A percentile compares a stretch with the other conserved stretches of the same genome.
Evolutionary conservation across 2,329 filamentous ascomycete species (phyloP).

Genomic region (Botrytis pseudocinerea): DNA sequence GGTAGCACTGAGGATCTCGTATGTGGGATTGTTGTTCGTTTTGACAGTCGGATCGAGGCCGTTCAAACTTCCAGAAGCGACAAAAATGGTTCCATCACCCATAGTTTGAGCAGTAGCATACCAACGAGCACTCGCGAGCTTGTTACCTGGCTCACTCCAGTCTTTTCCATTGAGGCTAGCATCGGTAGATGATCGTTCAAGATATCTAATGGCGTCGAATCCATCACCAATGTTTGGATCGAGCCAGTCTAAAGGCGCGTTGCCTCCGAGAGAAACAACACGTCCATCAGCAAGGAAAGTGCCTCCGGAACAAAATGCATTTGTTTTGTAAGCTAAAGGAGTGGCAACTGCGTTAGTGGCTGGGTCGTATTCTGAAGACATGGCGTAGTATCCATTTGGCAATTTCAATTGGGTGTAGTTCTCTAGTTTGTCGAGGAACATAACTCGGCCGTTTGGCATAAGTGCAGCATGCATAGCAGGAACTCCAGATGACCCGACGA

Average conservation of each 20-base stretch:
- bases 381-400: constrained; percentile 56
- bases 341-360: constrained; percentile 46
- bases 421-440: constrained; percentile 64
- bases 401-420: constrained; percentile 59
- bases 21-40: constrained; percentile 64
- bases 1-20: constrained; percentile 55
- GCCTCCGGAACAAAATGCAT: constrained; percentile 62
- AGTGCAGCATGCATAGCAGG: constrained; percentile 63
- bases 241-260: constrained; percentile 54
- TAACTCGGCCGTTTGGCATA: constrained; percentile 57
- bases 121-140: constrained; percentile 57
- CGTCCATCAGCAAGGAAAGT: constrained; percentile 58
- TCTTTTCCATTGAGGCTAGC: constrained; percentile 48
- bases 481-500: constrained; percentile 59
- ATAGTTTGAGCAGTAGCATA: constrained; percentile 61
- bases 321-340: constrained; percentile 54
- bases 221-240: constrained; percentile 60
- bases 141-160: constrained; percentile 58
- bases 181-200: constrained; percentile 51
- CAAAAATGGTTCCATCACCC: constrained; percentile 57
- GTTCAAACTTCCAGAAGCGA: constrained; percentile 60
- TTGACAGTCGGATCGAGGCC: constrained; percentile 54
- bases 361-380: constrained; percentile 61
- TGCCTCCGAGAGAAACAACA: constrained; percentile 57
- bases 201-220: constrained; percentile 57